Evolutionary conservation across 129 eudicot species (phyloP), one percentile per base, ranked within the genome.

Genomic region (Chrysanthemum lavandulifolium): DNA sequence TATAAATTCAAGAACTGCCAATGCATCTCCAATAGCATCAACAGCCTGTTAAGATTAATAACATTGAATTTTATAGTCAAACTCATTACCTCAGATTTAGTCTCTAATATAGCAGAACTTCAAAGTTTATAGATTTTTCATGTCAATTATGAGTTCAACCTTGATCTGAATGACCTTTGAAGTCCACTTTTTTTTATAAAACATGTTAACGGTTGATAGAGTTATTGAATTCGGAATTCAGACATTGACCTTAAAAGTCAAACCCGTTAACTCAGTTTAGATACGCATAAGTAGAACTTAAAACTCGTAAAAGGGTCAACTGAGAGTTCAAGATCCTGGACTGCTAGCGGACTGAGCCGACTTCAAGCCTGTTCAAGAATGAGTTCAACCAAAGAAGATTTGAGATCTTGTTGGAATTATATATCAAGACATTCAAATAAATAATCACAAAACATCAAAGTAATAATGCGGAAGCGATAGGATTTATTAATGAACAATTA

Each of bases 1-100:
- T 92, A 91, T 88, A 45, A 88, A 71, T 50, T 84, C 90, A 48
- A 67, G 57, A 66, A 86, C 68, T 33, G 90, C 92, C 25, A 88
- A 5, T 10, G 82, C 90, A 67, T 90, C 97, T 51, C 85, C 90
- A 18, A 81, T 87, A 10, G 92, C 92, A 69, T 96, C 96, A 48
- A 81, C 84, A 13, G 88, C 96, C 96, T 91, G 82, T 69, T 65
- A 67, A 73, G 1, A 61, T 36, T 40, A 50, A 10, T 2, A 18
- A 58, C 7, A 58, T 58, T 58, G 11, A 10, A 9, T 59, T 11
- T 11, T 11, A 6, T 2, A 19, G 57, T 19, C 21, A 19, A 19
- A 67, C 58, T 13, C 15, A 23, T 19, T 67, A 48, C 57, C 11
- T 66, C 55, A 66, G 31, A 14, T 9, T 16, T 58, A 10, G 13